Evolutionary conservation across 192 early-diverging fungal genomes (phyloP).

Genomic region (Podila epigama): DNA sequence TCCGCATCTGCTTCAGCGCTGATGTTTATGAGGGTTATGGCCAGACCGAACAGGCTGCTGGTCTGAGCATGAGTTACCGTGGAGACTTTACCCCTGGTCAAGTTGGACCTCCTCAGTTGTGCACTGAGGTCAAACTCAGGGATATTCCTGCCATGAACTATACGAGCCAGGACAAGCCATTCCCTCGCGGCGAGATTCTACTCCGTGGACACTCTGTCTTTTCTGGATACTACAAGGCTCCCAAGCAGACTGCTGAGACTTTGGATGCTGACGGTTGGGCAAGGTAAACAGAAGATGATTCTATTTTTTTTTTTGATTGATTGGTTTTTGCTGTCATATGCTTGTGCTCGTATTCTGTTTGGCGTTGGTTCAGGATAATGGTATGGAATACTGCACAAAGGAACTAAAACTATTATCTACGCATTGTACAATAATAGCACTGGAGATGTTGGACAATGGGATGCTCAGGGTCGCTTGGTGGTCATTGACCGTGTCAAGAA

Average conservation of each 20-base stretch:
- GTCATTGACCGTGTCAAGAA: conserved; percentile 90
- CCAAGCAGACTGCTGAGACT: conserved; percentile 83
- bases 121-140: conserved; percentile 80
- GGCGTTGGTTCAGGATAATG: too few species aligned
- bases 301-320: neutral
- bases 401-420: too few species aligned
- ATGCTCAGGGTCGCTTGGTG: conserved; percentile 72
- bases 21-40: conserved; percentile 89
- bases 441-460: conserved; percentile 87
- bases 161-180: conserved; percentile 74
- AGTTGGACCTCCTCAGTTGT: conserved; percentile 76
- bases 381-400: too few species aligned
- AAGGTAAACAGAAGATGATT: conserved; percentile 1
- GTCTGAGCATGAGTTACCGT: conserved; percentile 43
- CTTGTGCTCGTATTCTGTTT: neutral
- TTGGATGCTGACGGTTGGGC: conserved; percentile 54
- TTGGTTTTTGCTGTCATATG: conserved; percentile 1
- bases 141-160: conserved; percentile 94
- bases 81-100: conserved; percentile 55
- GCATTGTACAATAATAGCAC: conserved; percentile 47
- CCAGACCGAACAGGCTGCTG: conserved; percentile 78
- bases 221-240: conserved; percentile 84
- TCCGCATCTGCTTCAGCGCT: conserved; percentile 82
- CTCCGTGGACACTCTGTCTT: conserved; percentile 78
- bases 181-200: conserved; percentile 91